phyloP scores from a whole-genome alignment of 306 rosid genomes.

The Prunus mongolica region DNA sequence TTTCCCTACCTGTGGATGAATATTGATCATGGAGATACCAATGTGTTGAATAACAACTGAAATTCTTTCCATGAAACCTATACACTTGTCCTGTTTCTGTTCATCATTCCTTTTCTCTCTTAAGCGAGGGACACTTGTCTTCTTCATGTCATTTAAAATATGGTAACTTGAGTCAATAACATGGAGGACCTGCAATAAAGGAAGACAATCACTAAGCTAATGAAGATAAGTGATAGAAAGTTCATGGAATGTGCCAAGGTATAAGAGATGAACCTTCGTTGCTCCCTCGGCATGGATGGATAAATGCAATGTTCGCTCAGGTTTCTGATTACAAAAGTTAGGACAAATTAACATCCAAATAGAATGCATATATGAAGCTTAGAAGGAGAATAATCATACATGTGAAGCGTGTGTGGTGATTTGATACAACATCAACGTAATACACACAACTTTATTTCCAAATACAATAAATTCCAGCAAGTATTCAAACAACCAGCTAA shows the following conservation, averaged over 20 bases:
- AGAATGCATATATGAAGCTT: neutral
- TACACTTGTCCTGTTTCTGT: conserved; percentile 49
- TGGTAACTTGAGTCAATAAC: conserved; percentile 82
- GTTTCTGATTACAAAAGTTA: conserved; percentile 58
- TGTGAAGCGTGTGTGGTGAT: neutral
- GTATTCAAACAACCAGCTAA: neutral
- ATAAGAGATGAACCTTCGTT: conserved; percentile 61
- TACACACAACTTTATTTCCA: neutral
- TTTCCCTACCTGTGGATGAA: conserved; percentile 62
- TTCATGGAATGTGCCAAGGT: conserved; percentile 9
- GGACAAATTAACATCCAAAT: conserved; percentile 20
- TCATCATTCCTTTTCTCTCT: conserved; percentile 47
- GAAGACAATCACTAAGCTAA: conserved; percentile 3
- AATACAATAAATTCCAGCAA: neutral
- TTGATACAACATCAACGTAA: neutral
- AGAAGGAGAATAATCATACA: conserved; percentile 2
- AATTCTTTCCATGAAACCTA: conserved; percentile 66
- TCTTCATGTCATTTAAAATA: conserved; percentile 41
- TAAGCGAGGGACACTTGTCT: conserved; percentile 30
- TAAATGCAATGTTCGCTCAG: conserved; percentile 70
- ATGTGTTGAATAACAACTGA: conserved; percentile 60
- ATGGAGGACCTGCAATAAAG: conserved; percentile 60
- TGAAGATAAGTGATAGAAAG: neutral
- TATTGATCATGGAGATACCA: conserved; percentile 78
- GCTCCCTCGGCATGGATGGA: conserved; percentile 94